These are phyloP conservation scores for Alternaria consortialis DNA, from an alignment of 2,329 filamentous ascomycete species.

Conservation along the genomic window DNA sequence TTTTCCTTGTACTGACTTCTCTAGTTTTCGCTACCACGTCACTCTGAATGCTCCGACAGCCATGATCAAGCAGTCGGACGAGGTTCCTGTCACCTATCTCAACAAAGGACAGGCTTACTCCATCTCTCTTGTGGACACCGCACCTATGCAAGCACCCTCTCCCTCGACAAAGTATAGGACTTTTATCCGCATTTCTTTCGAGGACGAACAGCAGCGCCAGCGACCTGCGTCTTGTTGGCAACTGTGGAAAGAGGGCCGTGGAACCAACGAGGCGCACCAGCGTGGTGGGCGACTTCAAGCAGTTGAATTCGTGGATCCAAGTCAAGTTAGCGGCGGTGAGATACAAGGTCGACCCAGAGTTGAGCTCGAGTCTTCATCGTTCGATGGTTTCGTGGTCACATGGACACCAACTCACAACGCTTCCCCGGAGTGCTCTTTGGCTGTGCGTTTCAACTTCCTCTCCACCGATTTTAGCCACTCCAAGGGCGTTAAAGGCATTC, in stretches of 20 bases:
- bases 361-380: conserved; percentile 71
- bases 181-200: conserved; percentile 93
- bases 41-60: conserved; percentile 93
- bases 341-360: conserved; percentile 56
- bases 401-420: conserved; percentile 79
- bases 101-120: conserved; percentile 98
- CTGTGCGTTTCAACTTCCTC: conserved; percentile 96
- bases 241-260: conserved; percentile 94
- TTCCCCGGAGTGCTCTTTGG: conserved; percentile 79
- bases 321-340: conserved; percentile 63
- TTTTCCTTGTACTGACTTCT: conserved; percentile 31
- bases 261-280: conserved; percentile 95
- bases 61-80: conserved; percentile 89
- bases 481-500: conserved; percentile 97
- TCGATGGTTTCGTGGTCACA: conserved; percentile 90
- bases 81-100: conserved; percentile 96
- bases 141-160: conserved; percentile 63
- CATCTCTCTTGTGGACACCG: conserved; percentile 82
- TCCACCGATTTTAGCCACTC: conserved; percentile 99
- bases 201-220: conserved; percentile 90
- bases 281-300: conserved; percentile 91
- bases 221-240: conserved; percentile 87
- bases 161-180: conserved; percentile 81
- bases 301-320: conserved; percentile 86
- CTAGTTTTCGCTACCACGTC: conserved; percentile 84